Evolutionary conservation across 768 basidiomycete species (phyloP), one percentile per base, ranked within the genome.

Genomic region (Pholiota conissans): DNA sequence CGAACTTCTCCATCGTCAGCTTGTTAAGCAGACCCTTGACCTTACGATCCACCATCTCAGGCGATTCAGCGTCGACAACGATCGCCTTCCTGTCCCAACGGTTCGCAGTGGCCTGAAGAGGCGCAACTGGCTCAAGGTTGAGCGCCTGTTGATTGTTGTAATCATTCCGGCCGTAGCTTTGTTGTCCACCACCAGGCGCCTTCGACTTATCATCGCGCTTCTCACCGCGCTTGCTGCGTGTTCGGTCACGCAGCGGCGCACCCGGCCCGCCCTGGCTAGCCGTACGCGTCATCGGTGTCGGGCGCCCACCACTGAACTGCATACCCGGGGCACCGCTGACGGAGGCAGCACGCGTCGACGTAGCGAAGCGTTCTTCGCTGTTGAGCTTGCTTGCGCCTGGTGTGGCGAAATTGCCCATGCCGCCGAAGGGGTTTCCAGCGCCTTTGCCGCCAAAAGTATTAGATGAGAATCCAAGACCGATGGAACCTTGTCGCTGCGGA

Each of bases 1-100:
- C 92, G 79, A 98, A 98, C 63, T 90, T 91, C 78, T 97, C 93
- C 85, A 94, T 90, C 13, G 95, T 95, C 29, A 98, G 83, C 76
- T 94, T 96, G 83, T 98, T 96, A 66, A 98, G 87, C 57, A 97
- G 75, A 50, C 78, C 78, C 73, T 90, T 94, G 76, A 97, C 94
- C 75, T 95, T 96, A 52, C 93, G 89, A 65, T 96, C 93, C 28
- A 98, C 92, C 59, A 89, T 74, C 64, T 93, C 93, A 11, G 91
- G 88, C 1, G 90, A 86, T 45, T 91, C 89, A 13, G 76, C 71
- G 46, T 90, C 86, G 9, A 73, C 72, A 16, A 59, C 56, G 30
- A 78, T 63, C 5, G 77, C 68, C 65, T 84, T 86, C 67, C 82
- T 70, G 39, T 85, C 82, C 95, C 95, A 98, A 47, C 91, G 84